These are phyloP conservation scores for Podosphaera xanthii DNA, from an alignment of 2,329 filamentous ascomycete genomes.

Conservation along the genomic window DNA sequence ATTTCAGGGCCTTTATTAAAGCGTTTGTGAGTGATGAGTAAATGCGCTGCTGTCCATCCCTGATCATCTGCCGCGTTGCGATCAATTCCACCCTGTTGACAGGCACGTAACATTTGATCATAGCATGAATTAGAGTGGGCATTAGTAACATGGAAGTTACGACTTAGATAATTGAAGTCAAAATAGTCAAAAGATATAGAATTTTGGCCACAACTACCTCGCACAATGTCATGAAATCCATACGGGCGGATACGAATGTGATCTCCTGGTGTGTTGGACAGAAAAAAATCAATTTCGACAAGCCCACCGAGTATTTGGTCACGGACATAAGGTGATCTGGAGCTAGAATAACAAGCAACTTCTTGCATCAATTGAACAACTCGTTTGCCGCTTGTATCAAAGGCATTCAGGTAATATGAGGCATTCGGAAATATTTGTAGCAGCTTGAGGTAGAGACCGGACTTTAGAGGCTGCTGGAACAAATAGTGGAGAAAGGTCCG, in stretches of 20 bases:
- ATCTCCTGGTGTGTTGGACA: not conserved
- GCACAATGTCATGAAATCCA: conserved; percentile 10
- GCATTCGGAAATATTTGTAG: conserved; percentile 8
- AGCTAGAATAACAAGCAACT: conserved; percentile 5
- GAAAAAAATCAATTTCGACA: conserved; percentile 5
- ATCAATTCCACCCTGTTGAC: conserved; percentile 6
- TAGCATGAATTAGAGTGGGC: conserved; percentile 7
- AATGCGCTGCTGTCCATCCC: conserved; percentile 9
- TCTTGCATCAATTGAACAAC: conserved; percentile 8
- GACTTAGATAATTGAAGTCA: conserved; percentile 2
- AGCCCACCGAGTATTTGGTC: conserved; percentile 8
- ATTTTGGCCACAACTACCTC: conserved; percentile 6
- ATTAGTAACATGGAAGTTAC: conserved; percentile 7
- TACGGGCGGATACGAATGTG: conserved; percentile 2
- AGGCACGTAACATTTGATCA: conserved; percentile 9
- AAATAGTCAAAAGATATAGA: conserved; percentile 1
- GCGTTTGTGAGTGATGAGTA: conserved; percentile 6
- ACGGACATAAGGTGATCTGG: conserved; percentile 5
- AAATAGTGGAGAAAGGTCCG: conserved; percentile 9
- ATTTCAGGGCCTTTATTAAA: conserved; percentile 3
- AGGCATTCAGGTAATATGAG: conserved; percentile 7
- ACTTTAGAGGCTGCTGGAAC: conserved; percentile 7
- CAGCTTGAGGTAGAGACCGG: conserved; percentile 6
- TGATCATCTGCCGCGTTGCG: conserved; percentile 8
- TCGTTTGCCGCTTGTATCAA: conserved; percentile 7